These are phyloP conservation scores for Pelagophyceae sp. DNA, from an alignment of 352 stramenopile species.

Conservation along the genomic window DNA sequence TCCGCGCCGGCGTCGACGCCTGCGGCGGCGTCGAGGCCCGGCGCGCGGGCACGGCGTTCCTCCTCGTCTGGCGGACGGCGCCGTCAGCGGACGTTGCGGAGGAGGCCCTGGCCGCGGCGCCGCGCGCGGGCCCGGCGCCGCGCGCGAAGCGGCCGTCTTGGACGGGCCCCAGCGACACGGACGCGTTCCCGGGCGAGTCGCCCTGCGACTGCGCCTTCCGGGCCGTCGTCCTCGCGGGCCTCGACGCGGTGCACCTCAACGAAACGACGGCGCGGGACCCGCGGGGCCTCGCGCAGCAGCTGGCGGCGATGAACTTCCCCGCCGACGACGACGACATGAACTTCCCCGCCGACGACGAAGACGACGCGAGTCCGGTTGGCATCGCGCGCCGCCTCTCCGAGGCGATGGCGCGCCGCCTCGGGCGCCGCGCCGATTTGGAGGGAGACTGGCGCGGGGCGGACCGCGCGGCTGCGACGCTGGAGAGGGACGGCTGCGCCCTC, in stretches of 20 bases:
- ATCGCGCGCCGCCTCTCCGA: background rate
- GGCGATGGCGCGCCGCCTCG: background rate
- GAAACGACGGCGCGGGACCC: conserved; percentile 59
- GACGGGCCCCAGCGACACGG: background rate
- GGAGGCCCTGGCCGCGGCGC: background rate
- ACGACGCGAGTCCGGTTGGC: background rate
- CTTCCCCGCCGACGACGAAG: background rate
- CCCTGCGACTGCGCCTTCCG: background rate
- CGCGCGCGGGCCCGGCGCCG: background rate
- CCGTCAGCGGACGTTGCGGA: background rate
- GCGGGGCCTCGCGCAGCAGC: conserved; percentile 39
- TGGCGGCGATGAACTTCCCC: conserved; percentile 64
- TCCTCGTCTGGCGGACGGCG: conserved; percentile 36
- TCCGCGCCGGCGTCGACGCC: conserved; percentile 34
- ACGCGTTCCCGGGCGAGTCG: background rate
- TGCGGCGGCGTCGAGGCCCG: conserved; percentile 39
- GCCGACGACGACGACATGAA: conserved; percentile 18
- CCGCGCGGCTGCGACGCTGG: conserved; percentile 63
- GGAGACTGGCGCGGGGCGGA: too few relatives aligned
- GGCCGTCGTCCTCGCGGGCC: background rate
- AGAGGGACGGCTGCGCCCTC: conserved; percentile 60
- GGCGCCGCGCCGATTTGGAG: background rate
- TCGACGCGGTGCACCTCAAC: conserved; percentile 32
- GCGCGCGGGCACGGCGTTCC: conserved; percentile 41
- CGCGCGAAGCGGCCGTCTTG: background rate